These are phyloP conservation scores for Geotrichum restrictum DNA, from an alignment of 1,139 yeast genomes.

Conservation along the genomic window DNA sequence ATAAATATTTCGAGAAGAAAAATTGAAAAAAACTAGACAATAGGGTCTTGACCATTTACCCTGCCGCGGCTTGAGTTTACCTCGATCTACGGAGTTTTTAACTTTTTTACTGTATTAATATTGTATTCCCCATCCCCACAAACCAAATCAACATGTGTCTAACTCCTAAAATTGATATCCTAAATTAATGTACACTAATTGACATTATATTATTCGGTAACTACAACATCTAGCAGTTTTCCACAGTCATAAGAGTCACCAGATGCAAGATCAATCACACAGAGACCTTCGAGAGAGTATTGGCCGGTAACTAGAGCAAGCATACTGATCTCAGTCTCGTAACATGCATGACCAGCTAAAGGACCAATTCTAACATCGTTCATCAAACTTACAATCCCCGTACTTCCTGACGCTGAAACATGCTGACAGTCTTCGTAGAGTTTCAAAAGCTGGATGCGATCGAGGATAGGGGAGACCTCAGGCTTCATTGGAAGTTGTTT, in stretches of 20 bases:
- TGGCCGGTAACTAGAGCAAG: constrained; percentile 65
- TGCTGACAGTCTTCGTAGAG: constrained; percentile 19
- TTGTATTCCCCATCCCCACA: too few relatives aligned
- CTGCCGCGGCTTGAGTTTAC: too few relatives aligned
- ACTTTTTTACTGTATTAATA: too few relatives aligned
- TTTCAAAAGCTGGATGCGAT: constrained; percentile 37
- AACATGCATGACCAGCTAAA: constrained; percentile 58
- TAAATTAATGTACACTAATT: too few relatives aligned
- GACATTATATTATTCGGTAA: constrained; percentile 41
- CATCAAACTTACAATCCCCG: constrained; percentile 52
- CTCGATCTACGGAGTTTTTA: too few relatives aligned
- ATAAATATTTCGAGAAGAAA: constrained; percentile 2
- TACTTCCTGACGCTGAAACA: constrained; percentile 22
- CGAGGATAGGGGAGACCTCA: constrained; percentile 35
- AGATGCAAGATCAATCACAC: constrained; percentile 56
- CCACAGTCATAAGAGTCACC: constrained; percentile 77
- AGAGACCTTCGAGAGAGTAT: constrained; percentile 60
- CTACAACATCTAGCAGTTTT: constrained; percentile 64
- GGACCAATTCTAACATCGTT: constrained; percentile 66
- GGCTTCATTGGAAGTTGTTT: constrained; percentile 21
- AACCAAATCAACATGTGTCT: too few relatives aligned
- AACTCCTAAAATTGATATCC: too few relatives aligned
- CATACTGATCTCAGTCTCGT: constrained; percentile 58
- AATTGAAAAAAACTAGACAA: not conserved
- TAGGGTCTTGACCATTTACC: constrained; percentile 5